Percentiles rank a stretch among this genome's conserved stretches.
These are phyloP conservation scores for Pythium scleroteichum DNA, from an alignment of 352 stramenopile species.

Conservation along the genomic window DNA sequence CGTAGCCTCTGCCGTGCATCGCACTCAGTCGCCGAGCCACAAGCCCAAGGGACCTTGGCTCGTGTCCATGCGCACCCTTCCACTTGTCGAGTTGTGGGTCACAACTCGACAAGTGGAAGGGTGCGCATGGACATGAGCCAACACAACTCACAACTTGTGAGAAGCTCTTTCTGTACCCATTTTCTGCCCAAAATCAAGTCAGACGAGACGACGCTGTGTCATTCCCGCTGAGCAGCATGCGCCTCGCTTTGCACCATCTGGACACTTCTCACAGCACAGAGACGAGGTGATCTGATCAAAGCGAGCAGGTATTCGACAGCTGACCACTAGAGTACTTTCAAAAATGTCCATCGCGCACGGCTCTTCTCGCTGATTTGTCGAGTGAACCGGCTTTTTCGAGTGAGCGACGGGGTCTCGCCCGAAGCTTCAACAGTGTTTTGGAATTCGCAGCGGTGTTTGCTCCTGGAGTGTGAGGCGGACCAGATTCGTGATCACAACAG, in stretches of 20 bases:
- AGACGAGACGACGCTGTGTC: constrained; percentile 9
- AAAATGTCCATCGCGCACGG: too few relatives aligned
- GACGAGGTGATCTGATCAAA: background rate
- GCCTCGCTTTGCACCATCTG: background rate
- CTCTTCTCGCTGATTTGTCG: too few relatives aligned
- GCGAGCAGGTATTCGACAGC: background rate
- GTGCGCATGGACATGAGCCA: background rate
- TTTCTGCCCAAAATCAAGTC: background rate
- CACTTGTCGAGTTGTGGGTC: too few relatives aligned
- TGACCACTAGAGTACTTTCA: background rate
- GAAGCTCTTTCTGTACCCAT: constrained; percentile 6
- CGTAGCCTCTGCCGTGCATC: background rate
- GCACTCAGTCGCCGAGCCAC: background rate
- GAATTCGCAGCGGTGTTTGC: too few relatives aligned
- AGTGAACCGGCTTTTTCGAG: too few relatives aligned
- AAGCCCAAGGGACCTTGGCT: background rate
- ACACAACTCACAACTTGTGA: too few relatives aligned
- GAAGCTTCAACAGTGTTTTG: too few relatives aligned
- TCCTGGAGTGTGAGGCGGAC: too few relatives aligned
- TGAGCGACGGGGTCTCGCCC: too few relatives aligned
- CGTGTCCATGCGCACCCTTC: background rate
- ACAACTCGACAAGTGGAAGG: too few relatives aligned
- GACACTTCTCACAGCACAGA: background rate
- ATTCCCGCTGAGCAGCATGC: background rate
- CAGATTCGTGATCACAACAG: too few relatives aligned